phyloP scores from a whole-genome alignment of 139 green algal species.

The Pseudopediastrum boryanum region DNA sequence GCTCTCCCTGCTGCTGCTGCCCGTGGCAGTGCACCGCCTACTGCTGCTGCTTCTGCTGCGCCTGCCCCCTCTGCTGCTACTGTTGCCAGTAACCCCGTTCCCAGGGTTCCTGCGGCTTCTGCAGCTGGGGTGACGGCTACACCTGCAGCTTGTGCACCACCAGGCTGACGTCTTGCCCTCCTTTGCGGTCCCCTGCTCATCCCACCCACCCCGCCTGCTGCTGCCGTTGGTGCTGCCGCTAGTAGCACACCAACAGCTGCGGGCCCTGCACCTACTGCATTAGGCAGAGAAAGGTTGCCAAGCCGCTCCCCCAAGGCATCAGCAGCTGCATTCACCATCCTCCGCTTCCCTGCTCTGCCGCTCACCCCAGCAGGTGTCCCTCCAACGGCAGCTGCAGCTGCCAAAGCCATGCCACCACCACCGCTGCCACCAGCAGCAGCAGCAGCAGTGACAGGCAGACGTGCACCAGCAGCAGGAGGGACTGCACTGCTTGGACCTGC shows the following conservation, averaged over 20 bases:
- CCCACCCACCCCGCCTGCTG: background rate
- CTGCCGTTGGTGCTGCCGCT: slow-evolving; percentile 16
- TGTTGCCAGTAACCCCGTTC: background rate
- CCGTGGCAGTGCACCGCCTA: background rate
- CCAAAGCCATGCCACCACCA: background rate
- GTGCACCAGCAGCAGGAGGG: background rate
- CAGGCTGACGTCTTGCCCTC: background rate
- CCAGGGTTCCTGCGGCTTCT: background rate
- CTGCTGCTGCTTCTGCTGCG: background rate
- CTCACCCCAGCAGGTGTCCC: too few relatives aligned
- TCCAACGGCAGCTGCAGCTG: too few relatives aligned
- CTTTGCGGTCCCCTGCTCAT: background rate
- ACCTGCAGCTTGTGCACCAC: background rate
- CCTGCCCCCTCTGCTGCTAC: slow-evolving; percentile 2
- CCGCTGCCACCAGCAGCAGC: background rate
- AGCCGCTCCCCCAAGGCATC: too few relatives aligned
- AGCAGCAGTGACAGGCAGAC: background rate
- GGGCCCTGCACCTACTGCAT: background rate
- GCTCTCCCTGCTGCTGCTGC: background rate
- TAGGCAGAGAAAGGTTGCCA: background rate
- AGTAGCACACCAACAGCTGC: background rate
- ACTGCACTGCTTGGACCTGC: background rate
- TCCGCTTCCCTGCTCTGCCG: too few relatives aligned
- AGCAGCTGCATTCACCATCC: too few relatives aligned
- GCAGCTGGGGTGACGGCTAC: background rate